Evolutionary conservation across 495 filamentous ascomycete genomes (phyloP).

Genomic region (Tuber melanosporum): DNA sequence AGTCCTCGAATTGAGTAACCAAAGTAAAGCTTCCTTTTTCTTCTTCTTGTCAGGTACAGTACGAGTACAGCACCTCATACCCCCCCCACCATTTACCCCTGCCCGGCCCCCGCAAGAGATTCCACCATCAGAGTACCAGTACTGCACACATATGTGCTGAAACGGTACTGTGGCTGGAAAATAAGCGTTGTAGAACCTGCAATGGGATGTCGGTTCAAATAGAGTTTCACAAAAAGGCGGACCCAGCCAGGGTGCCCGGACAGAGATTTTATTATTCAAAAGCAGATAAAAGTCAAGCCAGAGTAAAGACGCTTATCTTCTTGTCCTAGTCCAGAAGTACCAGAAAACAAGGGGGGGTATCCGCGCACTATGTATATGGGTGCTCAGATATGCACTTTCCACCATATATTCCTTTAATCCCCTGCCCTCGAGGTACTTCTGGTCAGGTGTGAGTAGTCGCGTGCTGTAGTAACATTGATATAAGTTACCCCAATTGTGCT

Average conservation of each 20-base stretch:
- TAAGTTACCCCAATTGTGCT: background rate
- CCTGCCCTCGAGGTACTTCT: background rate
- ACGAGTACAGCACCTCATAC: background rate
- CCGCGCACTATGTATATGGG: too few species aligned
- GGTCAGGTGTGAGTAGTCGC: background rate
- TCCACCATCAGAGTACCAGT: background rate
- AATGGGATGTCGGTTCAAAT: background rate
- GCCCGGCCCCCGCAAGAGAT: background rate
- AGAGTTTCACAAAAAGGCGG: background rate
- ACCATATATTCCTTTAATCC: too few species aligned
- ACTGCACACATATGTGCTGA: background rate
- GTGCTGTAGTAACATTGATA: background rate
- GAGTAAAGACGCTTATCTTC: background rate
- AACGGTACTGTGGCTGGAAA: background rate
- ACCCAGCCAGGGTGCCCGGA: background rate
- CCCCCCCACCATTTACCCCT: background rate
- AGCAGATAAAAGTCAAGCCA: background rate
- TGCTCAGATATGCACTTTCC: too few species aligned
- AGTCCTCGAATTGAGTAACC: background rate
- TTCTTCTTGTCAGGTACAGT: background rate
- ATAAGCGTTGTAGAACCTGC: background rate
- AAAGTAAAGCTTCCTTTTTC: background rate
- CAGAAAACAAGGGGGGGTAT: too few species aligned
- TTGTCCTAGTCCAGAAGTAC: background rate
- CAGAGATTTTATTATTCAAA: background rate